Evolutionary conservation across 2,329 filamentous ascomycete species (phyloP).

Genomic region (Elsinoe fawcettii): DNA sequence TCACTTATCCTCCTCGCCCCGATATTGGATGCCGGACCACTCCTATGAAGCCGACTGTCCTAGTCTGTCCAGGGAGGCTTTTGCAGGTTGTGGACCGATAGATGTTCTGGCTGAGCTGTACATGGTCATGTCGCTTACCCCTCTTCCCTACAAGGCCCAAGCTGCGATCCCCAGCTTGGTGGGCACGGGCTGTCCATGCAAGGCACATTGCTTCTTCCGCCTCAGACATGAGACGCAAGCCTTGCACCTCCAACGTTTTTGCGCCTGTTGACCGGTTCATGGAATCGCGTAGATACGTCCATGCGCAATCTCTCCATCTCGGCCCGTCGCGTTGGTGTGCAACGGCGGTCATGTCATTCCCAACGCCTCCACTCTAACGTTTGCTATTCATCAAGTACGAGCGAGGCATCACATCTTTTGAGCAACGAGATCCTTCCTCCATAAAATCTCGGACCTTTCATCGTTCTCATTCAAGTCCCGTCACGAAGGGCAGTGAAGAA

Average conservation of each 20-base stretch:
- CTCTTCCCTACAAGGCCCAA: neutral
- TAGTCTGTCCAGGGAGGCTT: no score
- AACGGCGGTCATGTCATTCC: neutral
- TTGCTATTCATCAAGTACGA: neutral
- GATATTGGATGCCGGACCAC: no score
- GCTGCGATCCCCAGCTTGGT: neutral
- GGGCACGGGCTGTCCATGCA: neutral
- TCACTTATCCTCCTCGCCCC: neutral
- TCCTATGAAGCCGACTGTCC: no score
- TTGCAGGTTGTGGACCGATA: no score
- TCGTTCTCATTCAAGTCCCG: no score
- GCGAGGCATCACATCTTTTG: no score
- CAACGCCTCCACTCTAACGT: neutral
- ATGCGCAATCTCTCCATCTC: neutral
- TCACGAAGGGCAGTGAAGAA: no score
- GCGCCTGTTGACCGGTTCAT: slow-evolving; percentile 1
- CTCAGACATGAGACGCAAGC: neutral
- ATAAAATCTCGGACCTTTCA: neutral
- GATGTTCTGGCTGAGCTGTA: no score
- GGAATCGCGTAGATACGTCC: neutral
- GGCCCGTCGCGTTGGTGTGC: neutral
- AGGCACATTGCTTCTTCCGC: slow-evolving; percentile 1
- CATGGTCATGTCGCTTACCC: no score
- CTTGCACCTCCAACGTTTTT: neutral
- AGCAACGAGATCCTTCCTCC: neutral